Evolutionary conservation across 768 basidiomycete genomes (phyloP).

Genomic region (Hypholoma fasciculare): DNA sequence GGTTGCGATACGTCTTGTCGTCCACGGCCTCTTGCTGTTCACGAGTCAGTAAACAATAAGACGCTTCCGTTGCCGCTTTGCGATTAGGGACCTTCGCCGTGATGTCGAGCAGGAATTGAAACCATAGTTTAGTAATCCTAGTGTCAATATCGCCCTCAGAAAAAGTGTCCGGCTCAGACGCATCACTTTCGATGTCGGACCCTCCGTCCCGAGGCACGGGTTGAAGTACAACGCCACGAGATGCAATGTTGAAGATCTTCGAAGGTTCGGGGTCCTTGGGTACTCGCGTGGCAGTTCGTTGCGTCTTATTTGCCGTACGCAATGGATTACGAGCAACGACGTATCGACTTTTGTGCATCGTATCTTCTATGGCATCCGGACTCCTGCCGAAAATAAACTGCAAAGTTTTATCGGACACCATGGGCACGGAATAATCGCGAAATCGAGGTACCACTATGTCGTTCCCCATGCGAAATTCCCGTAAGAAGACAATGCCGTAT

Average conservation of each 20-base stretch:
- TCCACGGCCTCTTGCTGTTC: background rate
- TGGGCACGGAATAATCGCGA: background rate
- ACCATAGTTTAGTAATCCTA: constrained; percentile 12
- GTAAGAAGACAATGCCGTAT: constrained; percentile 11
- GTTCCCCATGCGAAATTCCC: constrained; percentile 4
- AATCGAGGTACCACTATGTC: constrained; percentile 6
- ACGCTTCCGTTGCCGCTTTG: background rate
- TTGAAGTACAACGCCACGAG: background rate
- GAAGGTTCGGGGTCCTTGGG: background rate
- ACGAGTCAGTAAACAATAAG: constrained; percentile 11
- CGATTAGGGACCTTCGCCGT: constrained; percentile 12
- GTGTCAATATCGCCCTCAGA: constrained; percentile 11
- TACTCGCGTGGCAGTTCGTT: background rate
- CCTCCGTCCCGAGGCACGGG: background rate
- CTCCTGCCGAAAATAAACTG: background rate
- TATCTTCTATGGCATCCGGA: background rate
- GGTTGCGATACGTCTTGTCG: constrained; percentile 12
- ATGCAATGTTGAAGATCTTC: constrained; percentile 4
- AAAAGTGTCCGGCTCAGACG: background rate
- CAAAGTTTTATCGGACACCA: background rate
- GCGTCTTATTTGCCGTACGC: constrained; percentile 3
- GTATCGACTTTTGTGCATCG: background rate
- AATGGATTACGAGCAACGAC: background rate
- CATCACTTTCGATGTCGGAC: constrained; percentile 11
- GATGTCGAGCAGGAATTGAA: constrained; percentile 19